Evolutionary conservation across 768 basidiomycete genomes (phyloP).

Genomic region (Flagelloscypha sp.): DNA sequence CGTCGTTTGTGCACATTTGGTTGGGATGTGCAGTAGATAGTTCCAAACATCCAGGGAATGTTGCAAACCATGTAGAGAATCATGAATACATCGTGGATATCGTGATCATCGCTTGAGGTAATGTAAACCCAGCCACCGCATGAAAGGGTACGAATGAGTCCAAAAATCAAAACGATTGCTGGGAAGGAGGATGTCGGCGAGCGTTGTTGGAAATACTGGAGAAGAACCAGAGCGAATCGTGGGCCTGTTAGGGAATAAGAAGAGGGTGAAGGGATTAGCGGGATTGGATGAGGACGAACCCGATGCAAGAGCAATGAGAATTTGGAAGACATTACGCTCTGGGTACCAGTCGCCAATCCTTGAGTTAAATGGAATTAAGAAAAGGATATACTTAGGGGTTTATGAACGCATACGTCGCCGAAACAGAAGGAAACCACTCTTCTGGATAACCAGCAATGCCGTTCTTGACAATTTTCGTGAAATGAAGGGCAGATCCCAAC

Average conservation of each 20-base stretch:
- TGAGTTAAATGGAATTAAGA: not conserved
- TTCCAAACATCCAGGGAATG: constrained; percentile 83
- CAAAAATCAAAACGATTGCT: constrained; percentile 46
- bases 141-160: constrained; percentile 64
- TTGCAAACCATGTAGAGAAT: constrained; percentile 78
- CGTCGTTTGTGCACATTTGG: constrained; percentile 39
- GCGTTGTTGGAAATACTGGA: constrained; percentile 55
- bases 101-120: constrained; percentile 78
- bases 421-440: constrained; percentile 90
- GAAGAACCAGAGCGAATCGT: constrained; percentile 55
- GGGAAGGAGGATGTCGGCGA: constrained; percentile 35
- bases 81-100: constrained; percentile 83
- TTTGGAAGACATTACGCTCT: constrained; percentile 77
- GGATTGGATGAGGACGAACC: constrained; percentile 27
- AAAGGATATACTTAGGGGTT: not conserved
- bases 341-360: constrained; percentile 92
- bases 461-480: constrained; percentile 81
- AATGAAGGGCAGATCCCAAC: constrained; percentile 64
- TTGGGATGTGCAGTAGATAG: constrained; percentile 45
- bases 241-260: constrained; percentile 40
- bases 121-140: constrained; percentile 94
- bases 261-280: not conserved
- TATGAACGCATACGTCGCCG: constrained; percentile 52
- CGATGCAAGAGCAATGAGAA: constrained; percentile 79
- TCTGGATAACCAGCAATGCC: constrained; percentile 73